Base-by-base conservation (phyloP, 2,329 filamentous ascomycete species). In the Pyrenophora teres region DNA sequence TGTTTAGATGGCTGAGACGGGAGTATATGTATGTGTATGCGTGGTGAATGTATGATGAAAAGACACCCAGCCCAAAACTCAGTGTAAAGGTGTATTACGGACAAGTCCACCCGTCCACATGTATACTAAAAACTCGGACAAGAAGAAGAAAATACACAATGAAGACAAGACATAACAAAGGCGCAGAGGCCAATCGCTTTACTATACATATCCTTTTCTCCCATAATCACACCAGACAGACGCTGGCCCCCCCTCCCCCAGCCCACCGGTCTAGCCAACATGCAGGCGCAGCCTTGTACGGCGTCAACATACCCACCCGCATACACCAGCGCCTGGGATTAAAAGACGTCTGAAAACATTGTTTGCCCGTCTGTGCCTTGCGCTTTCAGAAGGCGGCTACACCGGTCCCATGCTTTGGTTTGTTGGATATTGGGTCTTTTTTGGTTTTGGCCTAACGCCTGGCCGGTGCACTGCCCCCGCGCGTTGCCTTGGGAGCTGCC, bases 201-300 rank as follows among this genome's bases (percentile, higher is more conserved):
- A 21, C 23, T 48, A 54, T 48, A 54, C 18, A 55, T 49, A 48
- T 52, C 31, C 23, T 40, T 25, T 40, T 38, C 43, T 40, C 15
- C 13, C 13, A 16, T 19, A 25, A 23, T 10, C 19, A n/a, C 27
- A 16, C 36, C 23, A 8, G 19, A 25, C 35, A 40, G 43, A 37
- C 16, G 38, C 41, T 46, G 45, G 19, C 19, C 21, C 25, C 32
- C 33, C 27, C 36, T 25, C 18, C 38, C 39, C 44, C 44, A 33
- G 21, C 36, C 33, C 10, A 30, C 27, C 9, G 27, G 27, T 30
- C 27, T 10, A 13, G 9, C 27, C 4, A 30, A 1, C 9, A 30
- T 13, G 27, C 27, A 44, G 46, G 50, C 50, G 46, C 50, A 50
- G 50, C 46, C 50, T 49, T 32, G 31, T 35, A 44, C 30, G 39